Conservation (phyloP, 148 eudicot genomes). For the Dianthus caryophyllus region DNA sequence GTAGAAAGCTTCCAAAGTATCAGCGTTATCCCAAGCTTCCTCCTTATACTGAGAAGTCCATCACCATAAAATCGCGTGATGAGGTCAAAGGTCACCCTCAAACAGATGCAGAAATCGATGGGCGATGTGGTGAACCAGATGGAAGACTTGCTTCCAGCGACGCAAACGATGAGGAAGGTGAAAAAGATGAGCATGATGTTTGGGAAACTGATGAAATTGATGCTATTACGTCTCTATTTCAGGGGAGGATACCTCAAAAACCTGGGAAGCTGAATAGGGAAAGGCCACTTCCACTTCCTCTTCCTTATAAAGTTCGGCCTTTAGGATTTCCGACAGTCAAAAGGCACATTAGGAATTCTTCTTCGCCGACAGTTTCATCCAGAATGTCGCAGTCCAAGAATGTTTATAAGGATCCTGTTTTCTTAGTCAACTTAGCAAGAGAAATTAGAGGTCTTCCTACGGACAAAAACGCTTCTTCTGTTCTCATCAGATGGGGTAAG, state of each 20-base stretch:
- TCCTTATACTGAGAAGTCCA: slow-evolving; percentile 34
- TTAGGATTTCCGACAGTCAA: slow-evolving; percentile 62
- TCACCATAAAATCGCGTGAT: slow-evolving; percentile 24
- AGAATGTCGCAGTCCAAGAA: slow-evolving; percentile 40
- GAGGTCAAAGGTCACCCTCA: slow-evolving; percentile 19
- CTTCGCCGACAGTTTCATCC: slow-evolving; percentile 26
- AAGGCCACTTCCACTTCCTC: slow-evolving; percentile 83
- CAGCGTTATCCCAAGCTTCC: slow-evolving; percentile 59
- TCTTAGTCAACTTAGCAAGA: slow-evolving; percentile 66
- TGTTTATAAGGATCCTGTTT: slow-evolving; percentile 63
- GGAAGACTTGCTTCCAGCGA: slow-evolving; percentile 20
- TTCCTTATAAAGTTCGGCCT: slow-evolving; percentile 81
- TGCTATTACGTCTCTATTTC: slow-evolving; percentile 82
- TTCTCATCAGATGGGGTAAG: slow-evolving; percentile 49
- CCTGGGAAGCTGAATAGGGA: slow-evolving; percentile 64
- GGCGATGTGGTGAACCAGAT: slow-evolving; percentile 15
- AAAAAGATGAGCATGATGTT: slow-evolving; percentile 25
- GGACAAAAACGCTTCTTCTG: slow-evolving; percentile 52
- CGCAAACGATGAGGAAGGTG: slow-evolving; percentile 15
- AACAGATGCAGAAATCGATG: slow-evolving; percentile 15
- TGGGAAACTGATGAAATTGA: slow-evolving; percentile 85
- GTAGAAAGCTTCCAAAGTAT: slow-evolving; percentile 40
- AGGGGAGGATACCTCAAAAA: slow-evolving; percentile 84
- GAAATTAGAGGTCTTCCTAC: slow-evolving; percentile 55
- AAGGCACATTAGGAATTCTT: slow-evolving; percentile 26